Evolutionary conservation across 2,329 filamentous ascomycete genomes (phyloP), one percentile per base, ranked within the genome.

Genomic region (Talaromyces sp.): DNA sequence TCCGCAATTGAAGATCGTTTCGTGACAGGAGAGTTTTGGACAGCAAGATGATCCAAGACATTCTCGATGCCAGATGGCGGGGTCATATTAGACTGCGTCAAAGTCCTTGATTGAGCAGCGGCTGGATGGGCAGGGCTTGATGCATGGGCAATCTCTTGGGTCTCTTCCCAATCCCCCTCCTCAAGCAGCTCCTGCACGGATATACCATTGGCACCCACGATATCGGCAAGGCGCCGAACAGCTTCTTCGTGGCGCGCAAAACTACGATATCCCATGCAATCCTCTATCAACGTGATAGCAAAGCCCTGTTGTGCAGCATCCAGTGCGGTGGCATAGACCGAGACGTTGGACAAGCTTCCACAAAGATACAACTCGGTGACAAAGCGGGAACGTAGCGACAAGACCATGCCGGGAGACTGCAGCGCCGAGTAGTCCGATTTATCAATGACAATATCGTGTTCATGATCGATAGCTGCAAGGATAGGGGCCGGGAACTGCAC

Each of bases 391-490:
- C 93, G 87, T 54, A 98, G 80, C n/a, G 87, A 84, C 59, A 90
- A 83, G 8, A 98, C 84, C 17, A 98, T 82, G 58, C 86, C 85
- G 0, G 89, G 91, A 9, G 86, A 87, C 62, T 88, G 86, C 73
- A 98, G 93, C 15, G 93, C 93, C 3, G 95, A 98, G 77, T 98
- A 98, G 70, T 92, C 86, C 5, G 87, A 87, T 77, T 97, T 98
- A 62, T 84, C 79, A 54, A 87, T 76, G 22, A 87, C 73, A 10
- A 82, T 79, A 71, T 89, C 87, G 33, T 74, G 74, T 6, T 79
- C 74, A n/a, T 77, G 71, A 62, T 85, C 79, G 56, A 88, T 82
- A 50, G 83, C 78, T 37, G 79, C 74, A 45, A 82, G 76, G 50
- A 88, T 74, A 5, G 79, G 74, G 6, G 83, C 80, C 3, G 81